phyloP scores from a whole-genome alignment of 2,329 filamentous ascomycete species.

The Aspergillus jensenii region DNA sequence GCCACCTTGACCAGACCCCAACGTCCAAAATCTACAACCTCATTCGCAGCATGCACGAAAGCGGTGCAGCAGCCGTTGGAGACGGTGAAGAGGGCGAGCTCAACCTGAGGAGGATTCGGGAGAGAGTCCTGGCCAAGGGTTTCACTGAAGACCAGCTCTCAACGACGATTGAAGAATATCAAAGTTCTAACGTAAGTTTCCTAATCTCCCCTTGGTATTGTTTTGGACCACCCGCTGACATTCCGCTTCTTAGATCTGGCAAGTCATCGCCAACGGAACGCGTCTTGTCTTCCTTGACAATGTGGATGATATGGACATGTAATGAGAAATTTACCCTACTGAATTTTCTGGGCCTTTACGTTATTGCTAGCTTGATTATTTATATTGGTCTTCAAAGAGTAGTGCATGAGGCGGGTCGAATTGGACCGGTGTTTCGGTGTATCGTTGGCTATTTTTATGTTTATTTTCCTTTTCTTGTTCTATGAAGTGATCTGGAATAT shows the following conservation, averaged over 20 bases:
- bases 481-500: neutral
- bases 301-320: constrained; percentile 54
- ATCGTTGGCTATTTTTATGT: constrained; percentile 3
- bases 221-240: constrained; percentile 40
- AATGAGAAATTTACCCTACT: constrained; percentile 11
- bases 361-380: constrained; percentile 4
- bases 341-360: neutral
- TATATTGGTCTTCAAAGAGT: neutral
- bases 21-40: constrained; percentile 93
- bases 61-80: constrained; percentile 75
- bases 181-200: constrained; percentile 77
- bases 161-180: constrained; percentile 84
- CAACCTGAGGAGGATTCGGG: constrained; percentile 82
- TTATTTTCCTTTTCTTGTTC: neutral
- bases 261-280: constrained; percentile 70
- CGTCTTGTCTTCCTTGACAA: constrained; percentile 71
- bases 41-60: constrained; percentile 82
- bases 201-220: neutral
- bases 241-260: constrained; percentile 63
- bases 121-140: constrained; percentile 90
- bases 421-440: constrained; percentile 12
- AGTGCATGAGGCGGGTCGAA: constrained; percentile 8
- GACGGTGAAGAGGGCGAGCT: constrained; percentile 73
- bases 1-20: constrained; percentile 70
- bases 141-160: constrained; percentile 95